Evolutionary conservation across 2,329 filamentous ascomycete species (phyloP), one percentile per base, ranked within the genome.

Genomic region (Claviceps humidiphila): DNA sequence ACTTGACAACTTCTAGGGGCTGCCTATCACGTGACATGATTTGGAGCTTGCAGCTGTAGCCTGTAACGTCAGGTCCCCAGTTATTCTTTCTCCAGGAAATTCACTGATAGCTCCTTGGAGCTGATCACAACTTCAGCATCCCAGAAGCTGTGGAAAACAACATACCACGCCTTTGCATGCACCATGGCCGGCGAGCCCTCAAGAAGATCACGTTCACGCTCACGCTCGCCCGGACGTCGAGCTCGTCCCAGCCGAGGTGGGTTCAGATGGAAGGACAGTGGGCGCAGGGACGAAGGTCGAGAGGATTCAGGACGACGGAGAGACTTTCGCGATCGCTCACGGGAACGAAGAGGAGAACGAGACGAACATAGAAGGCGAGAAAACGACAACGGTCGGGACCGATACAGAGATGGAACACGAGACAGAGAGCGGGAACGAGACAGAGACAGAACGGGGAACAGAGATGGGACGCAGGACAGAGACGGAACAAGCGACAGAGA

Each of bases 191-290:
- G 61, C 51, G 50, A 54, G n/a, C 46, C 57, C 17, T 55, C 59
- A 26, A 58, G 57, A 51, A 55, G 59, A 53, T 58, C 57, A 40
- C 58, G 61, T 40, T 61, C 63, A 20, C 58, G 61, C 38, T 61
- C 63, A 22, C 54, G 61, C 43, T 65, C 63, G 1, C 64, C 64
- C 4, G 40, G 56, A 1, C 58, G 60, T 9, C 55, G 58, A 3
- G 58, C 60, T 8, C 61, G 57, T 37, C 54, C 58, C 38, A 61
- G 57, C 47, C 73, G 55, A 22, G 53, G 75, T 4, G 77, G 78
- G 9, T 79, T 82, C 58, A 74, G 74, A 58, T 82, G 75, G 71
- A 83, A 82, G 59, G 76, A 79, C 51, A 76, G 72, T 49, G 73
- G 74, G 59, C 71, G 75, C 50, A 69, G 74, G 55, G 64, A 63